Conservation (phyloP, 2,329 filamentous ascomycete species). For the Calonectria fujianensis region DNA sequence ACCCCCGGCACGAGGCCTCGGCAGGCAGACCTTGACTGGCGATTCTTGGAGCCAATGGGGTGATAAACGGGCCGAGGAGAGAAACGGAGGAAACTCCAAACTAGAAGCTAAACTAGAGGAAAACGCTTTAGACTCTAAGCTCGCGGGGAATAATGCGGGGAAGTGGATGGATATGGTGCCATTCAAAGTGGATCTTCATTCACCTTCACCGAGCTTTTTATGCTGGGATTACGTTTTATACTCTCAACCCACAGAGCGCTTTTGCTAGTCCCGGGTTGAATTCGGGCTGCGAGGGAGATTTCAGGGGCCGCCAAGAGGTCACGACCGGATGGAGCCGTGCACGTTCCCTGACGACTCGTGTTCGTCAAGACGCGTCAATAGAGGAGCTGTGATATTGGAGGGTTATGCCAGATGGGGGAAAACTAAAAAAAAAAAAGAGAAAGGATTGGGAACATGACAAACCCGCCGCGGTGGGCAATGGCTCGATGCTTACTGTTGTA, state of each 20-base stretch:
- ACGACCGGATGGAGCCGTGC: not conserved
- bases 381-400: not conserved
- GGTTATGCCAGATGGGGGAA: not conserved
- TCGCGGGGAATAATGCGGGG: slow-evolving; percentile 22
- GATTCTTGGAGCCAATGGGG: not conserved
- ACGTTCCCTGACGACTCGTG: not conserved
- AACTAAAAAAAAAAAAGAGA: not conserved
- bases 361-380: too few species aligned
- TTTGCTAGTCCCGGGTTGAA: not conserved
- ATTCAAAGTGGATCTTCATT: not conserved
- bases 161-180: not conserved
- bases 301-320: not conserved
- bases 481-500: not conserved
- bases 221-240: slow-evolving; percentile 4
- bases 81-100: slow-evolving; percentile 18
- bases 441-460: not conserved
- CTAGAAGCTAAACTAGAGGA: not conserved
- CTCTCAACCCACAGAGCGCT: slow-evolving; percentile 6
- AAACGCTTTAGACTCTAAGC: not conserved
- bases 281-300: not conserved
- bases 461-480: not conserved
- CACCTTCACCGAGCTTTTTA: not conserved
- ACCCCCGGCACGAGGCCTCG: not conserved
- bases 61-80: slow-evolving; percentile 11
- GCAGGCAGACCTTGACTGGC: slow-evolving; percentile 1